Evolutionary conservation across 768 basidiomycete genomes (phyloP), one percentile per base, ranked within the genome.

Genomic region (Suillus cothurnatus): DNA sequence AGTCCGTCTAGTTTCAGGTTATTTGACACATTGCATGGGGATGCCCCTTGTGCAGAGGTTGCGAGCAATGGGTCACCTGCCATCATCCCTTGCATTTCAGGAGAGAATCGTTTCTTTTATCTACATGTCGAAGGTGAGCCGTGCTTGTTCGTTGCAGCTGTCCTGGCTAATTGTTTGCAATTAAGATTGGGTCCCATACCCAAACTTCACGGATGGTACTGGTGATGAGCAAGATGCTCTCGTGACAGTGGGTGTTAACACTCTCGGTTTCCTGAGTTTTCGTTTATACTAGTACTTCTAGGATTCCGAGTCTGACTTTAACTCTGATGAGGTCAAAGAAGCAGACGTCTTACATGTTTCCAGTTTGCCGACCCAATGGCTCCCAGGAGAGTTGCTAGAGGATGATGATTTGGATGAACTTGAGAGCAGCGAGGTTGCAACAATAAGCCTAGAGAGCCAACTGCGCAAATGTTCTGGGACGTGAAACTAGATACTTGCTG

Each of bases 151-250:
- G 21, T 32, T 6, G 53, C 32, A 21, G 32, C 53, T 55, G 31
- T 34, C 21, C 12, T 55, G 14, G 21, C 31, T 55, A 21, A 55
- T 55, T 6, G 21, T n/a, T 34, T 55, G 21, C 6, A n/a, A 32
- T 34, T 12, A 55, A 55, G 53, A 6, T 34, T 55, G 53, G 53
- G 53, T 55, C 32, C 53, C 53, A n/a, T 55, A 55, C n/a, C 53
- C 53, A 55, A 21, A n/a, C 14, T 55, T 55, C 3, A 12, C 31
- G 31, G 52, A 21, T 53, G 52, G 28, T 49, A 6, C 15, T 15
- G 1, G 8, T n/a, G 53, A 55, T 55, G 52, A 32, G 28, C 17
- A 31, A 4, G 21, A n/a, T 55, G 32, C 12, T n/a, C 19, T 21
- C 19, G 6, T 32, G 5, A 19, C 19, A 31, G 52, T 53, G 32